Percentiles rank a stretch among this genome's conserved stretches.
phyloP scores from a whole-genome alignment of 176 grass and related monocot genomes.

The Coix lacrymajobi region DNA sequence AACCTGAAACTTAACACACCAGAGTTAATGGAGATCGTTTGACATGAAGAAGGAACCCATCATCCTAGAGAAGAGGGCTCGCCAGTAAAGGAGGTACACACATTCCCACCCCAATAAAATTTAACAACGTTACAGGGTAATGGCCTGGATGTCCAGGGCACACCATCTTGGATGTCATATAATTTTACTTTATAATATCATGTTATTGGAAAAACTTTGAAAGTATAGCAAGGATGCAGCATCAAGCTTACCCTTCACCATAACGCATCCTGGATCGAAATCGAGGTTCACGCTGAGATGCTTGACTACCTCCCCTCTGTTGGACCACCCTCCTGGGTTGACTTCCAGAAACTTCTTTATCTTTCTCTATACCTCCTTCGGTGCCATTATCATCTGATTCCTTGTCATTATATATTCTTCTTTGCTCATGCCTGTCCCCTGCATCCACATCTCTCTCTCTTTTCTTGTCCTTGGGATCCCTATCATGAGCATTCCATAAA shows the following conservation, averaged over 20 bases:
- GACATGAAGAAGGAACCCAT: no score
- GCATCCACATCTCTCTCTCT: slow-evolving; percentile 59
- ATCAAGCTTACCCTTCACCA: slow-evolving; percentile 61
- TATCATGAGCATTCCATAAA: slow-evolving; percentile 50
- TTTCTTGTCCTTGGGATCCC: slow-evolving; percentile 53
- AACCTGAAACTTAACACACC: no score
- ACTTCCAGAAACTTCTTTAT: slow-evolving; percentile 66
- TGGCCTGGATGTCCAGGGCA: no score
- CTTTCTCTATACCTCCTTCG: slow-evolving; percentile 70
- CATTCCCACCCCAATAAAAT: no score
- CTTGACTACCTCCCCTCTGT: slow-evolving; percentile 54
- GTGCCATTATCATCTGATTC: slow-evolving; percentile 59
- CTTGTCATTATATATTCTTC: slow-evolving; percentile 51
- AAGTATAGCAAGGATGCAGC: slow-evolving; percentile 4
- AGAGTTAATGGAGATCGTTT: no score
- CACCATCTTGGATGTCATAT: no score
- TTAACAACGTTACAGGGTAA: no score
- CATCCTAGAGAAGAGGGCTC: no score
- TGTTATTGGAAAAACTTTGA: not conserved
- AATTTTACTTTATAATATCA: not conserved
- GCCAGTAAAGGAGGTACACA: no score
- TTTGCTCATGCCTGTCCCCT: slow-evolving; percentile 50
- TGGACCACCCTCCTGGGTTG: slow-evolving; percentile 50
- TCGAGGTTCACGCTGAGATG: slow-evolving; percentile 58
- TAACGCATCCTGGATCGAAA: slow-evolving; percentile 59